Conservation (phyloP, 495 filamentous ascomycete species). For the Tetracladium setigerum region DNA sequence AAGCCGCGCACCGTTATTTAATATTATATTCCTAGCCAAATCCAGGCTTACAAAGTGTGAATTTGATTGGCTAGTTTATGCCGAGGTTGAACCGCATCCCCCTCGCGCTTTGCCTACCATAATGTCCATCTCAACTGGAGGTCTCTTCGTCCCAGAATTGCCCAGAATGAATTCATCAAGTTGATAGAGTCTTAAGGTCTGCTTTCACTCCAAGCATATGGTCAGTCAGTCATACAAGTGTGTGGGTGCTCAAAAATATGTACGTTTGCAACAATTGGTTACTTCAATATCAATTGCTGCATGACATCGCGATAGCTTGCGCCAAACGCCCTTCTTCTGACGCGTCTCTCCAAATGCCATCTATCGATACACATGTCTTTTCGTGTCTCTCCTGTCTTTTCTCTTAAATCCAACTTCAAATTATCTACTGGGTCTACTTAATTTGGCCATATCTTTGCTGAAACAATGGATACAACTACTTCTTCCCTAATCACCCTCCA, state of each 20-base stretch:
- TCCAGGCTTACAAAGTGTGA: no score
- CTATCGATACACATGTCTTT: neutral
- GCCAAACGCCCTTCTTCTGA: constrained; percentile 14
- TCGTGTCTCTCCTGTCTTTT: neutral
- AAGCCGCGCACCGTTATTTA: constrained; percentile 9
- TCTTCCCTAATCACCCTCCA: constrained; percentile 15
- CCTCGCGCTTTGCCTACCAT: neutral
- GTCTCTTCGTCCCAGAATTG: neutral
- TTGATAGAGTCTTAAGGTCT: no score
- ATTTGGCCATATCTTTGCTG: neutral
- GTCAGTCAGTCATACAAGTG: neutral
- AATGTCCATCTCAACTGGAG: neutral
- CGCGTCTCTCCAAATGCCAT: constrained; percentile 7
- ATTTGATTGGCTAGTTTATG: no score
- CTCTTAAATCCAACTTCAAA: no score
- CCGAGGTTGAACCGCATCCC: no score
- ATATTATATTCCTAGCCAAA: neutral
- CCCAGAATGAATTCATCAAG: no score
- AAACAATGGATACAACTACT: constrained; percentile 8
- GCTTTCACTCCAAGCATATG: no score
- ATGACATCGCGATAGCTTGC: constrained; percentile 17
- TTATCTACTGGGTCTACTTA: no score
- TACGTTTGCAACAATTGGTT: constrained; percentile 6
- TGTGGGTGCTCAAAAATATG: constrained; percentile 6
- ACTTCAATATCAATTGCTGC: constrained; percentile 1